Base-by-base conservation (phyloP, 176 grass and related monocot genomes). In the Leersia perrieri region DNA sequence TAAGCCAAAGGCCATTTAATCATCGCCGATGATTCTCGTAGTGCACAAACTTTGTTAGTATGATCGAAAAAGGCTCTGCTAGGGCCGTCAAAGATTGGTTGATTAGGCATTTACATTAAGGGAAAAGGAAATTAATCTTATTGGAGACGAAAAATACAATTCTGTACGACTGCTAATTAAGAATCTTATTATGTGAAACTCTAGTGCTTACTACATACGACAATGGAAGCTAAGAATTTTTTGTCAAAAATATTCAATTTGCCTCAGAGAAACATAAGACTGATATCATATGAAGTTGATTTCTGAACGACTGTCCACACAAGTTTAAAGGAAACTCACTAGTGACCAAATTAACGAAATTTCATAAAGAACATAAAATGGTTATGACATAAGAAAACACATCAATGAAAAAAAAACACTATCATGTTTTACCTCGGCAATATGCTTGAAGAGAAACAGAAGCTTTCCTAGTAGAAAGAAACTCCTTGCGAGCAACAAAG, bases 401-500 rank as follows among this genome's bases (percentile, higher is more conserved):
- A 71, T 34, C 25, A 11, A 7, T 63, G 16, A 44, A 9, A 73
- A 82, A 72, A 18, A 23, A 57, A 11, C 47, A 68, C 16, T 27
- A 15, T 53, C 13, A 23, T 16, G 33, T 61, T 72, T 33, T 66
- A 97, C 94, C 94, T 84, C 89, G 83, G 47, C 86, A 91, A 84
- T 89, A 93, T 83, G 84, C 75, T 89, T 93, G 89, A 65, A 97
- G 82, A 61, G 60, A 84, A 76, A 91, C 63, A 62, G 89, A 92
- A 66, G 84, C 87, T 74, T 70, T 85, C 75, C 84, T 89, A 15
- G 67, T 87, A 63, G 86, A 83, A 78, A 86, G 68, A 78, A 89
- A 93, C 22, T 88, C 71, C 16, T 85, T 89, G 44, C 65, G 86
- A 81, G 78, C 70, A 77, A 87, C 42, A 71, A 93, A 97, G 76